A percentile compares a stretch with the other conserved stretches of the same genome.
phyloP scores from a whole-genome alignment of 176 grass and related monocot species.

The Musa schizocarpa region DNA sequence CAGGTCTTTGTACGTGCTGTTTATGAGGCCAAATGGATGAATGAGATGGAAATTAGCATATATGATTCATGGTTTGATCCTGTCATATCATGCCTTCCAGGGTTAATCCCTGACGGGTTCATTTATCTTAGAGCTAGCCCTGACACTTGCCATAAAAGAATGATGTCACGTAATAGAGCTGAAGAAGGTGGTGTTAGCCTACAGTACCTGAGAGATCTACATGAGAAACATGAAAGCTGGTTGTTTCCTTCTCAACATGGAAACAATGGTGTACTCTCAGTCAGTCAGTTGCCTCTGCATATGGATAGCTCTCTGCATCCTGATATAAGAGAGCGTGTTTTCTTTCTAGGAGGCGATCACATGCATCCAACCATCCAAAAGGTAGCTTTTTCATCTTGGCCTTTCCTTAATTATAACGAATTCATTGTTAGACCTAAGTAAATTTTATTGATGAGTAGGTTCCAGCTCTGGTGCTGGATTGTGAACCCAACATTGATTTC shows the following conservation, averaged over 20 bases:
- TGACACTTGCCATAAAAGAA: conserved; percentile 86
- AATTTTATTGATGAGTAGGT: conserved; percentile 44
- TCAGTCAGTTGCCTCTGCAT: conserved; percentile 53
- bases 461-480: conserved; percentile 84
- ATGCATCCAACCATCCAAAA: conserved; percentile 92
- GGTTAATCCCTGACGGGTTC: conserved; percentile 89
- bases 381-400: conserved; percentile 26
- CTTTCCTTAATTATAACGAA: background rate
- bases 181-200: conserved; percentile 85
- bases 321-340: conserved; percentile 68
- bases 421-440: conserved; percentile 7
- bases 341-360: conserved; percentile 82
- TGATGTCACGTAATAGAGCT: conserved; percentile 71
- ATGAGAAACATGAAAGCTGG: conserved; percentile 98
- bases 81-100: conserved; percentile 78
- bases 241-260: conserved; percentile 53
- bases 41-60: conserved; percentile 97
- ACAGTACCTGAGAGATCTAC: conserved; percentile 78
- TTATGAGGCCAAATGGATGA: conserved; percentile 99
- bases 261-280: conserved; percentile 48
- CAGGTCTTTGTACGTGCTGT: conserved; percentile 96
- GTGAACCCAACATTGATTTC: conserved; percentile 97
- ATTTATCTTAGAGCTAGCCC: conserved; percentile 93
- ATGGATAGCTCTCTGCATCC: conserved; percentile 56
- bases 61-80: conserved; percentile 99